Conservation (phyloP, 768 basidiomycete genomes). For the Aureoboletus auriporus region DNA sequence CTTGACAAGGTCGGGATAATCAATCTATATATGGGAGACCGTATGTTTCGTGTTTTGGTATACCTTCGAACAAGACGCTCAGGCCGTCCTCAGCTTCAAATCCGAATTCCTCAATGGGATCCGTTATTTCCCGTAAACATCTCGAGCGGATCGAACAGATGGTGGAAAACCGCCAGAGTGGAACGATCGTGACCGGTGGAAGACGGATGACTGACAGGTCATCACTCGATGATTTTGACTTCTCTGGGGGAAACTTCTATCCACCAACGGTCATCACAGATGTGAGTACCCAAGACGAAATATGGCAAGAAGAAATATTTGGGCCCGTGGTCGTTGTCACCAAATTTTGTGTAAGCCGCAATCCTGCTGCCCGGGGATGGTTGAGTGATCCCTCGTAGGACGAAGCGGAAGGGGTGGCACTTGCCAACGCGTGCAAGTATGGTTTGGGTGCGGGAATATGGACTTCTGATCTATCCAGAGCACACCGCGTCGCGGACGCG, state of each 20-base stretch:
- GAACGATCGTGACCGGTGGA: constrained; percentile 61
- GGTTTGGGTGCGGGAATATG: constrained; percentile 80
- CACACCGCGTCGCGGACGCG: constrained; percentile 65
- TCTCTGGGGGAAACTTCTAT: constrained; percentile 71
- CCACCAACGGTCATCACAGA: constrained; percentile 72
- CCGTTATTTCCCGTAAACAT: constrained; percentile 65
- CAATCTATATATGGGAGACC: constrained; percentile 69
- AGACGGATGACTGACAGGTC: constrained; percentile 59
- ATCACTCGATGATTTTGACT: constrained; percentile 65
- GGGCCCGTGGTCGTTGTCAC: constrained; percentile 79
- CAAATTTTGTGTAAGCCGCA: constrained; percentile 43
- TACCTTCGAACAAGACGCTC: background rate
- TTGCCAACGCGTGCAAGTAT: constrained; percentile 77
- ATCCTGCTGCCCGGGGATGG: background rate
- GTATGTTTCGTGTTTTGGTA: constrained; percentile 40
- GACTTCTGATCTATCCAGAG: constrained; percentile 71
- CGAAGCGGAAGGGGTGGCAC: constrained; percentile 58
- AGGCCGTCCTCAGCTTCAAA: constrained; percentile 51
- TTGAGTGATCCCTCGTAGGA: constrained; percentile 32
- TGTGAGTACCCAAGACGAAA: constrained; percentile 50
- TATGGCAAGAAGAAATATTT: constrained; percentile 85
- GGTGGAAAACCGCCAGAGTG: constrained; percentile 42
- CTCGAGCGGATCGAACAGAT: constrained; percentile 62
- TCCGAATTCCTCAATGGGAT: constrained; percentile 71
- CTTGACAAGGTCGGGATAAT: constrained; percentile 61